Conservation (phyloP, 768 basidiomycete species). For the Sporobolomyces roseus region DNA sequence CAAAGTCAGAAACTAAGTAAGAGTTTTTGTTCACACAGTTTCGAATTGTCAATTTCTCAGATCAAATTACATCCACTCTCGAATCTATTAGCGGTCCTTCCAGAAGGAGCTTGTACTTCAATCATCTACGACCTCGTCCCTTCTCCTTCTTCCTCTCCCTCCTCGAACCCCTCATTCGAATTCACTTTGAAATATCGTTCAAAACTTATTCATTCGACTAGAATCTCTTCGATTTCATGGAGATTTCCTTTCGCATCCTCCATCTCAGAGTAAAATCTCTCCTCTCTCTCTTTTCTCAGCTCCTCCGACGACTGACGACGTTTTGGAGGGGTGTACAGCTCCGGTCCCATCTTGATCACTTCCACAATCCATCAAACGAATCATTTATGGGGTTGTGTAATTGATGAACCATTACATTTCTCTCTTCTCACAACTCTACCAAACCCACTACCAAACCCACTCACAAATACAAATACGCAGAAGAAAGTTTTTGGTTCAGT, state of each 20-base stretch:
- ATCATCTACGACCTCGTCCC: conserved; percentile 2
- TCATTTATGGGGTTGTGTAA: conserved; percentile 42
- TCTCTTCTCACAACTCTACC: conserved; percentile 35
- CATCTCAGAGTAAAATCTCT: conserved; percentile 5
- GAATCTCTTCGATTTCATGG: conserved; percentile 1
- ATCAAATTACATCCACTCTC: not conserved
- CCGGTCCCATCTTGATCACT: conserved; percentile 38
- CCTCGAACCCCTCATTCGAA: not conserved
- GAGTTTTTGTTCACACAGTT: not conserved
- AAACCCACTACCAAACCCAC: not conserved
- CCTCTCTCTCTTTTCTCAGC: not conserved
- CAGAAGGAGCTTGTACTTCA: not conserved
- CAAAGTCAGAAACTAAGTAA: not conserved
- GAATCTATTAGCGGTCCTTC: conserved; percentile 4
- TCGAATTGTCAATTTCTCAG: not conserved
- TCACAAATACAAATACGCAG: not conserved
- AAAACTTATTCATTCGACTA: not conserved
- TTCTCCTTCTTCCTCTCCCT: not conserved
- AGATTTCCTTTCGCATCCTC: not conserved
- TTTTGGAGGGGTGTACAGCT: not conserved
- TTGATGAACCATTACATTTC: conserved; percentile 45
- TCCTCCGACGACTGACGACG: not conserved
- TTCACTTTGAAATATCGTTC: conserved; percentile 4
- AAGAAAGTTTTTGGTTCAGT: too few relatives aligned
- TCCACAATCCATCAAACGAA: conserved; percentile 31